Evolutionary conservation across 1,284 basidiomycete species (phyloP).

Genomic region (Tilletia setariae): DNA sequence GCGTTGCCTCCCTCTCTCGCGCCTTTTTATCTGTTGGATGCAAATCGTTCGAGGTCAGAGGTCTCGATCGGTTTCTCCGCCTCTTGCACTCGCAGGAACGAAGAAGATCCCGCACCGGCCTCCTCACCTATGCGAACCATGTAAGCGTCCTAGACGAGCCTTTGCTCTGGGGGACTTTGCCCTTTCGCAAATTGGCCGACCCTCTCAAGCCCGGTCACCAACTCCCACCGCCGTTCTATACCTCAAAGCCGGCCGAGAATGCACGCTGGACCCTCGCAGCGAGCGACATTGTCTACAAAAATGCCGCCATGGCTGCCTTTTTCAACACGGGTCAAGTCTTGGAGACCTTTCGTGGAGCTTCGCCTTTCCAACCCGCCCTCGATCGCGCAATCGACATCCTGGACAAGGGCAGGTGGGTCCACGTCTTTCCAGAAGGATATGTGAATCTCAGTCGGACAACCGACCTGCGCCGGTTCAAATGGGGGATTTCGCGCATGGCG

Average conservation of each 20-base stretch:
- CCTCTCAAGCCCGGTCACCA: neutral
- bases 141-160: constrained; percentile 36
- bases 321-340: constrained; percentile 88
- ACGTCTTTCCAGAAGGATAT: constrained; percentile 90
- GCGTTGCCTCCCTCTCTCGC: constrained; percentile 37
- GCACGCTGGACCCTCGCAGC: constrained; percentile 84
- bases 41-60: constrained; percentile 37
- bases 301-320: constrained; percentile 66
- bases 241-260: constrained; percentile 53
- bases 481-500: constrained; percentile 75
- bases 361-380: constrained; percentile 84
- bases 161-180: constrained; percentile 4
- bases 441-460: constrained; percentile 67
- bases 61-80: constrained; percentile 36
- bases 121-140: constrained; percentile 50
- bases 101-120: constrained; percentile 27
- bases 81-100: constrained; percentile 34
- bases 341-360: constrained; percentile 83
- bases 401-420: constrained; percentile 82
- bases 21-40: constrained; percentile 36
- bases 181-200: neutral
- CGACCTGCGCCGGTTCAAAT: constrained; percentile 79
- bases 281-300: constrained; percentile 93
- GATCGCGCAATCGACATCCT: constrained; percentile 76
- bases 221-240: constrained; percentile 21